Base-by-base conservation (phyloP, 2,329 filamentous ascomycete genomes). In the Mariannaea sp. region DNA sequence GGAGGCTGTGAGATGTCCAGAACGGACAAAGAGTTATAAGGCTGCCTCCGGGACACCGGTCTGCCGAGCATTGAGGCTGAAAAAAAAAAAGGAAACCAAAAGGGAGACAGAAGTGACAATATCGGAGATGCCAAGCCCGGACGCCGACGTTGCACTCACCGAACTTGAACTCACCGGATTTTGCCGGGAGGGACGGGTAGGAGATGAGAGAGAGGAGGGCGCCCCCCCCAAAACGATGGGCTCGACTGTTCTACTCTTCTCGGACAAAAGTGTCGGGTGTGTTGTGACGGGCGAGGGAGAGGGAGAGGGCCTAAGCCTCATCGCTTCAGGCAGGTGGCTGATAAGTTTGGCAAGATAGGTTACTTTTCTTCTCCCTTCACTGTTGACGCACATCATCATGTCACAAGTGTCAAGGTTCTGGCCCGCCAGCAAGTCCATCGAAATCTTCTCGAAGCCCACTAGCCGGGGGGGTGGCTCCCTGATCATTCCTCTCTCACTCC, bases 401-500 rank as follows among this genome's bases (percentile, higher is more conserved):
- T 53, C 50, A 48, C n/a, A n/a, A n/a, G n/a, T n/a, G n/a, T n/a
- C n/a, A n/a, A n/a, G n/a, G n/a, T n/a, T n/a, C n/a, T n/a, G n/a
- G 50, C 50, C 50, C 50, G 50, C 12, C 33, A 16, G 33, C 33
- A 32, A n/a, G n/a, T n/a, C n/a, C 20, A n/a, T 17, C 26, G 50
- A 53, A 53, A 38, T 16, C 24, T 53, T 53, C 50, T 24, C 22
- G 50, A 53, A 53, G 50, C 30, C 46, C 50, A 32, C 50, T 53
- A 53, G 44, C 20, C 36, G 42, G 49, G 40, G 48, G 48, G 24
- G 16, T 26, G 20, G 19, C 16, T 29, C 10, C 12, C 27, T 45
- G 40, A 19, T 20, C 40, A 43, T 20, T 17, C 17, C 8, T 7
- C 35, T 22, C 35, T 38, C n/a, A 2, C 5, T 17, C 33, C 33